Conservation (phyloP, 1,284 basidiomycete species). For the Boletus holoroseus region DNA sequence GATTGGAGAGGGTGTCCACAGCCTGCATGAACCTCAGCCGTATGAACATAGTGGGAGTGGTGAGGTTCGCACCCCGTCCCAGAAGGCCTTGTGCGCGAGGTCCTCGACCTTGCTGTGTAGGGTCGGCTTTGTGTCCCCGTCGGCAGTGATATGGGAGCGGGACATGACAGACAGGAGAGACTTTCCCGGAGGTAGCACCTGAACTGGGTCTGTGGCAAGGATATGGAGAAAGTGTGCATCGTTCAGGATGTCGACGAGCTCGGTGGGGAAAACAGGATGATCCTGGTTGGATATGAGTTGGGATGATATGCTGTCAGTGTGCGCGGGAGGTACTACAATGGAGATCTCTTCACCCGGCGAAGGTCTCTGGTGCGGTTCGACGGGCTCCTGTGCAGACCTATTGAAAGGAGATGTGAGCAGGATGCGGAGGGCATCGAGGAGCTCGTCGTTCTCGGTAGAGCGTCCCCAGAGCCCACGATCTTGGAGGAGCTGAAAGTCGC, state of each 20-base stretch:
- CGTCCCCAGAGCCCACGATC: constrained; percentile 33
- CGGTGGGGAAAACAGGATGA: constrained; percentile 41
- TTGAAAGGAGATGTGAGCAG: constrained; percentile 18
- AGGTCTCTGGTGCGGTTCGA: not conserved
- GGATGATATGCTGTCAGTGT: constrained; percentile 25
- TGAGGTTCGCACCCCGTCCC: constrained; percentile 55
- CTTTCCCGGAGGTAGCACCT: constrained; percentile 62
- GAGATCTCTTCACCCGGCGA: constrained; percentile 12
- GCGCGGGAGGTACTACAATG: constrained; percentile 26
- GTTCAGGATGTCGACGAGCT: constrained; percentile 50
- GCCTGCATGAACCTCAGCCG: constrained; percentile 36
- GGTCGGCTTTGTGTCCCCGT: constrained; percentile 27
- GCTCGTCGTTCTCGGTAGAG: constrained; percentile 32
- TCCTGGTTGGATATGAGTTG: constrained; percentile 29
- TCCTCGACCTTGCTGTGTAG: constrained; percentile 50
- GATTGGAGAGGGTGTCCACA: constrained; percentile 39
- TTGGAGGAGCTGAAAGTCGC: constrained; percentile 28
- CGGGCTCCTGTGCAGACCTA: not conserved
- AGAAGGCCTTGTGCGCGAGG: constrained; percentile 59
- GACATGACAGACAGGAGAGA: constrained; percentile 60
- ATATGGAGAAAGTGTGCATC: constrained; percentile 58
- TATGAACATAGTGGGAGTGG: constrained; percentile 1
- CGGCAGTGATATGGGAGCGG: constrained; percentile 32
- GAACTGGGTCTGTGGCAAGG: constrained; percentile 52
- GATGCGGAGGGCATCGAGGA: constrained; percentile 28